phyloP scores from a whole-genome alignment of 2,329 filamentous ascomycete species.

The Aspergillus persii region DNA sequence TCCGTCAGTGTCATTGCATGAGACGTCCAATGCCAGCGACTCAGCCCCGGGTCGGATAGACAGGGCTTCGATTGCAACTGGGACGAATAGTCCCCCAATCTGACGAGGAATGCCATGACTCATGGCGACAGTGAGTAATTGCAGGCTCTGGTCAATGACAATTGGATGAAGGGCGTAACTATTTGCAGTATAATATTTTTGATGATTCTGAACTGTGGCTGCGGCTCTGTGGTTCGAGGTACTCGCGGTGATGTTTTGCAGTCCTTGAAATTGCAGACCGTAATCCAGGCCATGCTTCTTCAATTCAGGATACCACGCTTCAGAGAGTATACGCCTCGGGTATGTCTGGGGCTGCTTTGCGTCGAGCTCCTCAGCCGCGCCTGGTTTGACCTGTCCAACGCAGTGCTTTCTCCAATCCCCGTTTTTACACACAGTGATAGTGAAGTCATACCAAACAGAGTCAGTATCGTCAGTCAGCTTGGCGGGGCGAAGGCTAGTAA shows the following conservation, averaged over 20 bases:
- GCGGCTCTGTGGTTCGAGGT: constrained; percentile 1
- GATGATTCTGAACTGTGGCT: constrained; percentile 1
- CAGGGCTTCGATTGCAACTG: constrained; percentile 20
- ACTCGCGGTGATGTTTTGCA: constrained; percentile 12
- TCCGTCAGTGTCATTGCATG: constrained; percentile 3
- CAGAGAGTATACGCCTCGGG: not conserved
- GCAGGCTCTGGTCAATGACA: constrained; percentile 20
- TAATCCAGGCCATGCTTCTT: constrained; percentile 12
- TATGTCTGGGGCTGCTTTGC: too few relatives aligned
- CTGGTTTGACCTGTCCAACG: constrained; percentile 11
- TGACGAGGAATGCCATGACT: constrained; percentile 16
- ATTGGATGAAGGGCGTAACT: constrained; percentile 23
- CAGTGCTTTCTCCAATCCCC: constrained; percentile 17
- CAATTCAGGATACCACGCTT: constrained; percentile 10
- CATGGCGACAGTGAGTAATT: constrained; percentile 20
- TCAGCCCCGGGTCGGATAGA: constrained; percentile 9
- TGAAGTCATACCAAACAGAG: constrained; percentile 20
- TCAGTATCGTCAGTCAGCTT: too few relatives aligned
- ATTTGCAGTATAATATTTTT: constrained; percentile 1
- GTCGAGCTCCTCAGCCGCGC: not conserved
- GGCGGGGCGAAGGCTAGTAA: too few relatives aligned
- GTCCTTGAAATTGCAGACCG: constrained; percentile 14
- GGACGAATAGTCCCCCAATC: constrained; percentile 18
- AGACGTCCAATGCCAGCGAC: constrained; percentile 4
- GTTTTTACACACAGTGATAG: constrained; percentile 9